phyloP scores from a whole-genome alignment of 768 basidiomycete species.

The Suillus variegatus region DNA sequence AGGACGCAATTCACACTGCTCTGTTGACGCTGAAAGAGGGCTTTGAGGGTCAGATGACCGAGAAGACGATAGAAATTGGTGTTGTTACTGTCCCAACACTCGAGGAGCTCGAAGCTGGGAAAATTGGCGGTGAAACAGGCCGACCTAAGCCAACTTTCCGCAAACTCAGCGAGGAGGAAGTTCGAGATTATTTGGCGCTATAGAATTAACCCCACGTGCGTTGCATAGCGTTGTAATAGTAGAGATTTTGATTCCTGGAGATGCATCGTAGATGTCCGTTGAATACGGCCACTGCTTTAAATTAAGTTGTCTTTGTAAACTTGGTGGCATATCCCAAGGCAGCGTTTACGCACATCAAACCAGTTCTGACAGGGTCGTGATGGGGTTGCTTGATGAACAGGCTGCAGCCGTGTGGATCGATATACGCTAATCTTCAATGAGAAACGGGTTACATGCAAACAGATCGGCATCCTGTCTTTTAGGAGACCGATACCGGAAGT shows the following conservation, averaged over 20 bases:
- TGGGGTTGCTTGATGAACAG: not conserved
- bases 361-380: conserved; percentile 3
- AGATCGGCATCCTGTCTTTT: not conserved
- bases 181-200: conserved; percentile 91
- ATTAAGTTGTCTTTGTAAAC: not conserved
- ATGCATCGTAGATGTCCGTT: not conserved
- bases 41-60: conserved; percentile 99
- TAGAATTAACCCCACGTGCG: conserved; percentile 43
- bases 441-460: not conserved
- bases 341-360: not conserved
- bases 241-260: conserved; percentile 5
- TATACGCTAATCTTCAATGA: not conserved
- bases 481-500: not conserved
- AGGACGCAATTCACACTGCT: conserved; percentile 99
- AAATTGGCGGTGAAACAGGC: conserved; percentile 66
- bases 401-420: not conserved
- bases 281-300: not conserved
- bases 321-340: not conserved
- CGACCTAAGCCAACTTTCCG: conserved; percentile 88
- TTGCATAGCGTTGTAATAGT: conserved; percentile 15
- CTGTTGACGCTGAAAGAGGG: conserved; percentile 97
- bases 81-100: conserved; percentile 87
- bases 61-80: conserved; percentile 99
- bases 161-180: conserved; percentile 95
- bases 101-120: conserved; percentile 58